Evolutionary conservation across 139 green algal species (phyloP).

Genomic region (Raphidocelis subcapitata): DNA sequence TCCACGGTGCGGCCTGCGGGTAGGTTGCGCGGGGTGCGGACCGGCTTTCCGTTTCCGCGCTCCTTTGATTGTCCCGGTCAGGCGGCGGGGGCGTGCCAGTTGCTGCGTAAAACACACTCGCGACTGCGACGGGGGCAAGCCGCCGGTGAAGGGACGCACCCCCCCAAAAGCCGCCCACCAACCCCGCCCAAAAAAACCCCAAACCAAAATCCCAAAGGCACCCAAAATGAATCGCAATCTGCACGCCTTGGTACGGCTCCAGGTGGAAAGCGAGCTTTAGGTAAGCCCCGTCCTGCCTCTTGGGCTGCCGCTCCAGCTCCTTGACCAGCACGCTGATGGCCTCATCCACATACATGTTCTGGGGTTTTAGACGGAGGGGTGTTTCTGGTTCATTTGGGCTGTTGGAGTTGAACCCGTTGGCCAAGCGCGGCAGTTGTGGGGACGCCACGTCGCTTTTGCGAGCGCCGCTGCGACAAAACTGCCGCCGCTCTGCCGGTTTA

Average conservation of each 20-base stretch:
- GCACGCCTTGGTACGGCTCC: slow-evolving; percentile 48
- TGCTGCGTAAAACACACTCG: too few relatives aligned
- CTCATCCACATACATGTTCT: slow-evolving; percentile 44
- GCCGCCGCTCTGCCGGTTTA: too few relatives aligned
- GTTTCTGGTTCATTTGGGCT: neutral
- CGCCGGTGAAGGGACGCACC: too few relatives aligned
- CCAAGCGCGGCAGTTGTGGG: neutral
- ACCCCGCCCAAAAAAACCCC: neutral
- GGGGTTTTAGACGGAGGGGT: slow-evolving; percentile 1
- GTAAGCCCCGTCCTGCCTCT: neutral
- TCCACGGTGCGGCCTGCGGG: slow-evolving; percentile 36
- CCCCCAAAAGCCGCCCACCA: too few relatives aligned
- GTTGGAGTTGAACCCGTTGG: neutral
- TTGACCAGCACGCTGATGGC: slow-evolving; percentile 13
- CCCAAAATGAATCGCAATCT: too few relatives aligned
- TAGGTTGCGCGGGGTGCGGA: neutral
- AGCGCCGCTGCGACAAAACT: too few relatives aligned
- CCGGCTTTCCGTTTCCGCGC: too few relatives aligned
- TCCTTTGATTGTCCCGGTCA: too few relatives aligned
- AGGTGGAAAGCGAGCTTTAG: slow-evolving; percentile 48
- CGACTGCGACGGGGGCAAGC: too few relatives aligned
- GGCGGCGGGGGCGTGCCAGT: too few relatives aligned
- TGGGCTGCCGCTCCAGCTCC: slow-evolving; percentile 8
- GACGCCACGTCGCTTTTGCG: neutral
- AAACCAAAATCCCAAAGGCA: neutral